phyloP scores from a whole-genome alignment of 2,329 filamentous ascomycete species.

The Lasiodiplodia gonubiensis region DNA sequence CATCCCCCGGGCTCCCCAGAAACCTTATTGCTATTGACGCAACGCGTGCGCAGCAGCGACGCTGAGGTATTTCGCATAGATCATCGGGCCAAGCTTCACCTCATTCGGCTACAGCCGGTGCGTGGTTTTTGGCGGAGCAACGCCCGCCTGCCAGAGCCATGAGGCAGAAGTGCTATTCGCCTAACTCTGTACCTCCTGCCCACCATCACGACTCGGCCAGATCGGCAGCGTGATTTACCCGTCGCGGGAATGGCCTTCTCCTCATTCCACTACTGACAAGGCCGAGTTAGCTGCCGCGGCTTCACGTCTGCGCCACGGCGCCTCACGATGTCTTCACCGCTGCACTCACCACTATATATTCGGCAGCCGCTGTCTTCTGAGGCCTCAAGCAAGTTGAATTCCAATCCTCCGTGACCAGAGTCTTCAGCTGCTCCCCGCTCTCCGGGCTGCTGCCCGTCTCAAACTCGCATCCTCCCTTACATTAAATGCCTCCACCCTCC shows the following conservation, averaged over 20 bases:
- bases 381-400: conserved; percentile 18
- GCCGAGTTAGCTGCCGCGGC: conserved; percentile 2
- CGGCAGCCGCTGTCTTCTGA: neutral
- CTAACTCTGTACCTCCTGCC: conserved; percentile 3
- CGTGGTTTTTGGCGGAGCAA: conserved; percentile 16
- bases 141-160: conserved; percentile 4
- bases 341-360: conserved; percentile 9
- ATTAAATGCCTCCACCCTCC: conserved; percentile 26
- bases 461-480: neutral
- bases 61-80: conserved; percentile 23
- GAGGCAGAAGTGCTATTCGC: neutral
- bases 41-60: neutral
- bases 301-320: neutral
- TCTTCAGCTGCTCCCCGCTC: neutral
- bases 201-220: conserved; percentile 8
- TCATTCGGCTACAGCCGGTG: conserved; percentile 22
- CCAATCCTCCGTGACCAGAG: conserved; percentile 7
- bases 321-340: conserved; percentile 7
- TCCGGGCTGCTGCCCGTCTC: neutral
- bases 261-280: neutral
- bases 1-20: conserved; percentile 18
- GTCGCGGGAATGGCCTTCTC: neutral
- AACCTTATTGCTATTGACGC: conserved; percentile 14
- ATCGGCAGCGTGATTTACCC: conserved; percentile 23
- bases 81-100: conserved; percentile 23